A percentile compares a stretch with the other conserved stretches of the same genome.
Conservation (phyloP, 2,329 filamentous ascomycete genomes). For the Monosporascus sp. region DNA sequence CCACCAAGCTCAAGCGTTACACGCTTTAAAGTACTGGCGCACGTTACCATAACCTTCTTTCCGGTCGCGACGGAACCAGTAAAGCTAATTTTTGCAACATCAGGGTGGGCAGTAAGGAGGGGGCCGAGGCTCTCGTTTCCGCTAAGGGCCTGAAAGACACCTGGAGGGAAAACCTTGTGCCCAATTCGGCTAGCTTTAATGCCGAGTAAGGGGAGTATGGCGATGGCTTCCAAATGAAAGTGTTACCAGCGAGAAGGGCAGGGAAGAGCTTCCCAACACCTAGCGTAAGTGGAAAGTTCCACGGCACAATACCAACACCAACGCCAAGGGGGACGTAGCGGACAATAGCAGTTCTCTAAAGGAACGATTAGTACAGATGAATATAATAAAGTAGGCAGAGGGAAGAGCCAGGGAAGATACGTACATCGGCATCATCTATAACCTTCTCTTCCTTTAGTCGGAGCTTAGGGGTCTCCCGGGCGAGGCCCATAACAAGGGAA, state of each 20-base stretch:
- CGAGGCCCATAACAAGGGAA: slow-evolving; percentile 3
- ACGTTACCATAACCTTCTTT: slow-evolving; percentile 40
- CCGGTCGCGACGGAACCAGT: slow-evolving; percentile 45
- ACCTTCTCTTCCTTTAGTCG: slow-evolving; percentile 11
- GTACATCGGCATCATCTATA: slow-evolving; percentile 9
- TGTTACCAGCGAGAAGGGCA: slow-evolving; percentile 43
- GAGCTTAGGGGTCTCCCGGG: slow-evolving; percentile 5
- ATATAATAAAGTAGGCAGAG: background rate
- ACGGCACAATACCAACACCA: slow-evolving; percentile 47
- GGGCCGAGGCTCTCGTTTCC: slow-evolving; percentile 46
- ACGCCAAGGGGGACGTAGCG: slow-evolving; percentile 37
- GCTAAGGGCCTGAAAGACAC: slow-evolving; percentile 46
- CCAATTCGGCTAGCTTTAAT: slow-evolving; percentile 42
- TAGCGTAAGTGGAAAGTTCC: slow-evolving; percentile 45
- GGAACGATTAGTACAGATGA: background rate
- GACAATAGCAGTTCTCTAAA: no score
- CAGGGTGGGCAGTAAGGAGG: slow-evolving; percentile 41
- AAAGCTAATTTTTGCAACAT: slow-evolving; percentile 48
- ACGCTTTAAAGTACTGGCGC: slow-evolving; percentile 42
- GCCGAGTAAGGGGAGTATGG: slow-evolving; percentile 44
- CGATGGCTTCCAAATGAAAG: slow-evolving; percentile 48
- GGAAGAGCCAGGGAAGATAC: background rate
- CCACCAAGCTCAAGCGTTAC: slow-evolving; percentile 45
- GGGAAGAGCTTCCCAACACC: slow-evolving; percentile 41
- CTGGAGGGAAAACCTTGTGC: slow-evolving; percentile 41